These are phyloP conservation scores for Marsdenia floribunda DNA, from an alignment of 257 asterid genomes.

Conservation along the genomic window DNA sequence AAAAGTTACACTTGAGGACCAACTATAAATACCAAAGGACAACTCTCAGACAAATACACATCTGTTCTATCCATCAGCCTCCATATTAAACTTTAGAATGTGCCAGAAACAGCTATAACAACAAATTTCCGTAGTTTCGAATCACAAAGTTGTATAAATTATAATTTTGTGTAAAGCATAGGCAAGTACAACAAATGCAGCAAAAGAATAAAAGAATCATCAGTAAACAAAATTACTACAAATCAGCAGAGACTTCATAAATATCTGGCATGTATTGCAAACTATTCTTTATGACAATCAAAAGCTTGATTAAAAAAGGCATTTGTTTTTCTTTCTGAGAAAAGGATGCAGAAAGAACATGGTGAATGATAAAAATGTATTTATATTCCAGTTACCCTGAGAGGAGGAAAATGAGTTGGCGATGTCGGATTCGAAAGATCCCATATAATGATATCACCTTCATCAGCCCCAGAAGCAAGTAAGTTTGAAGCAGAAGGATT, in stretches of 20 bases:
- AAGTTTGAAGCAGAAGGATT: constrained; percentile 61
- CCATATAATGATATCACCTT: constrained; percentile 96
- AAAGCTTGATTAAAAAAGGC: background rate
- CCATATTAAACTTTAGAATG: background rate
- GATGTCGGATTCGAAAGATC: constrained; percentile 73
- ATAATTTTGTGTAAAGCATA: background rate
- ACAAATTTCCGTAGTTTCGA: background rate
- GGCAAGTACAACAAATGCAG: background rate
- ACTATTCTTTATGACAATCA: background rate
- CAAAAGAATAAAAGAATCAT: background rate
- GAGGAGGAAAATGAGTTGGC: constrained; percentile 81
- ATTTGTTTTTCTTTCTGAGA: too few relatives aligned
- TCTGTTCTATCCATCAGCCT: background rate
- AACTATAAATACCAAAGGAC: background rate
- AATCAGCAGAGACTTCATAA: background rate
- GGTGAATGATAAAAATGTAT: background rate
- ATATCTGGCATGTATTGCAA: background rate
- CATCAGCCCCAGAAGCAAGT: constrained; percentile 99
- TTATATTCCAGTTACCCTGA: constrained; percentile 45
- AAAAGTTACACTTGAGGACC: background rate
- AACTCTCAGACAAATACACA: background rate
- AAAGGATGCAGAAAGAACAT: background rate
- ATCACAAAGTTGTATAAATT: background rate
- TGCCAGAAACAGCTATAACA: background rate
- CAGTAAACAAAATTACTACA: background rate